A percentile compares a stretch with the other conserved stretches of the same genome.
phyloP scores from a whole-genome alignment of 176 grass and related monocot species.

The Oryza meridionalis region DNA sequence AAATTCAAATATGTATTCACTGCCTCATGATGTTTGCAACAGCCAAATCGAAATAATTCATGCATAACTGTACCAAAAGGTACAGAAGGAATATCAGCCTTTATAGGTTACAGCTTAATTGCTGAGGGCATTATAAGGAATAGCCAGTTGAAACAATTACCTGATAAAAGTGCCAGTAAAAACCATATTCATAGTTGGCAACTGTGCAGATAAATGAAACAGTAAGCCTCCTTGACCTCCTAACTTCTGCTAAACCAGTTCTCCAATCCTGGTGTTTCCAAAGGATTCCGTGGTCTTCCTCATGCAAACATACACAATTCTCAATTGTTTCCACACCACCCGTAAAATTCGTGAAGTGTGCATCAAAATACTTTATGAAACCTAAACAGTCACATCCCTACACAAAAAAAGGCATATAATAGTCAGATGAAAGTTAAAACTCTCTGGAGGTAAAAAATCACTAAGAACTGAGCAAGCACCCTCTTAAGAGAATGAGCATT shows the following conservation, averaged over 20 bases:
- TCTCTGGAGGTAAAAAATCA: neutral
- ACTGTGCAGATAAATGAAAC: conserved; percentile 99
- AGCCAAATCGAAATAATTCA: neutral
- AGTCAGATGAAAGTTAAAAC: conserved; percentile 32
- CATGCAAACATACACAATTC: conserved; percentile 98
- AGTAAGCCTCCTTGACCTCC: conserved; percentile 92
- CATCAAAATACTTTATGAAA: conserved; percentile 99
- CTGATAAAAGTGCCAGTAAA: conserved; percentile 99
- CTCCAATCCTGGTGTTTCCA: conserved; percentile 99
- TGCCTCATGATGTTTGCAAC: neutral
- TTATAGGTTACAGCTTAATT: conserved; percentile 11
- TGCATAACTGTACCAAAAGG: conserved; percentile 18
- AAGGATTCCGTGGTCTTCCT: conserved; percentile 98
- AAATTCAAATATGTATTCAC: neutral
- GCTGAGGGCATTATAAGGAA: neutral
- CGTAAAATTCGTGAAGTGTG: conserved; percentile 97
- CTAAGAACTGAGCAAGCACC: conserved; percentile 44
- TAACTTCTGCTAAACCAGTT: conserved; percentile 97
- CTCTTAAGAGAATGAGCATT: conserved; percentile 99
- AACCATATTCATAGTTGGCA: conserved; percentile 99
- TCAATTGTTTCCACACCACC: conserved; percentile 98
- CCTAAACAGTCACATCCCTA: conserved; percentile 99
- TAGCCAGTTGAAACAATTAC: conserved; percentile 32
- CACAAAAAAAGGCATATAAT: conserved; percentile 31
- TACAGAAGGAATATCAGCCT: neutral